Evolutionary conservation across 176 grass and related monocot genomes (phyloP).

Genomic region (Panicum miliaceum): DNA sequence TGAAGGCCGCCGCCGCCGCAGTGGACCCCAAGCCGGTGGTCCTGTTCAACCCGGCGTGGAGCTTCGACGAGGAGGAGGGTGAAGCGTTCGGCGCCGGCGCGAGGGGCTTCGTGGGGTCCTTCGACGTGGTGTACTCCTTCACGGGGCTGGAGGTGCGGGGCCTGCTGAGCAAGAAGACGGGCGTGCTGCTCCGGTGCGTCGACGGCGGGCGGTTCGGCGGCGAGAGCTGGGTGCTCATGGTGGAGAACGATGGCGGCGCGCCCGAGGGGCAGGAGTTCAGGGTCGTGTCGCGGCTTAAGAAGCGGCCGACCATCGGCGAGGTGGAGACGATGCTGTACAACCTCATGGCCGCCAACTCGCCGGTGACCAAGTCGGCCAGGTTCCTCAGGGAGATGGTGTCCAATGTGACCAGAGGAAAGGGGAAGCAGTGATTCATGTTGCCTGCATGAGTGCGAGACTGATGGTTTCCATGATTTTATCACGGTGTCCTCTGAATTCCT

Average conservation of each 20-base stretch:
- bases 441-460: neutral
- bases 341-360: conserved; percentile 93
- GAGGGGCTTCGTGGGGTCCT: conserved; percentile 63
- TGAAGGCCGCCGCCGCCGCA: conserved; percentile 41
- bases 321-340: conserved; percentile 93
- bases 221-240: conserved; percentile 85
- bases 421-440: conserved; percentile 29
- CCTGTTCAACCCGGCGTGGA: conserved; percentile 92
- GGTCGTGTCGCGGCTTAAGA: conserved; percentile 72
- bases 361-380: conserved; percentile 87
- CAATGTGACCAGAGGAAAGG: conserved; percentile 68
- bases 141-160: conserved; percentile 86
- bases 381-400: conserved; percentile 73
- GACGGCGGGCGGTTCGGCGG: conserved; percentile 66
- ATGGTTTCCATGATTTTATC: neutral
- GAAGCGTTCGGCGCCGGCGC: conserved; percentile 45
- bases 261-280: conserved; percentile 47
- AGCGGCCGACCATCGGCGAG: conserved; percentile 81
- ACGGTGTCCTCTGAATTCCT: neutral
- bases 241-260: conserved; percentile 56
- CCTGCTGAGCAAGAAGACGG: conserved; percentile 72
- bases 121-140: conserved; percentile 94
- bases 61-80: conserved; percentile 77
- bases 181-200: conserved; percentile 65
- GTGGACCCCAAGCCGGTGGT: conserved; percentile 65